Evolutionary conservation across 805 yeast genomes (phyloP).

Genomic region (Priceomyces haplophilus): DNA sequence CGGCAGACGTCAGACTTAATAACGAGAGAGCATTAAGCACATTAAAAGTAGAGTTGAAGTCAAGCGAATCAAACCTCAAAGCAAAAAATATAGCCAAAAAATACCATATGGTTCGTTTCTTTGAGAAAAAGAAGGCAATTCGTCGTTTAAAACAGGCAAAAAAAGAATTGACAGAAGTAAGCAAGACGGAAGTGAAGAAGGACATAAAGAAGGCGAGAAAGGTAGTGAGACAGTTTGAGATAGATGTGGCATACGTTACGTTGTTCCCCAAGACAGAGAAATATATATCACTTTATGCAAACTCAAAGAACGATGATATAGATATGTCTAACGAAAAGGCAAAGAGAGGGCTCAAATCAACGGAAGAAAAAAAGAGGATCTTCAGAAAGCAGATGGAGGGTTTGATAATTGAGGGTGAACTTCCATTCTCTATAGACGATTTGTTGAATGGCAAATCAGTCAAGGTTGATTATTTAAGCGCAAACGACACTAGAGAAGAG

Average conservation of each 20-base stretch:
- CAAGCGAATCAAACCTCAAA: conserved; percentile 42
- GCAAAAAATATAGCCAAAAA: conserved; percentile 58
- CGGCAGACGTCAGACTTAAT: conserved; percentile 62
- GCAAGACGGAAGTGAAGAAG: conserved; percentile 32
- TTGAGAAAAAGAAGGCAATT: conserved; percentile 82
- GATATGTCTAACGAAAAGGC: conserved; percentile 30
- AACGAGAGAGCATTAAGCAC: conserved; percentile 77
- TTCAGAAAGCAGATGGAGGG: conserved; percentile 49
- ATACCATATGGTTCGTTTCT: conserved; percentile 91
- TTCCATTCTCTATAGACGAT: conserved; percentile 53
- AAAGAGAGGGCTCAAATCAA: conserved; percentile 38
- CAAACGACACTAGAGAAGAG: conserved; percentile 21
- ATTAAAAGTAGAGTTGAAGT: conserved; percentile 53
- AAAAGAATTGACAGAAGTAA: conserved; percentile 34
- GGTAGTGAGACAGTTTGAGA: conserved; percentile 52
- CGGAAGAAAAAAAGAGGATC: conserved; percentile 43
- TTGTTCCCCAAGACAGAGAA: conserved; percentile 77
- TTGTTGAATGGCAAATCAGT: conserved; percentile 39
- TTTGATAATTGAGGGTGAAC: conserved; percentile 48
- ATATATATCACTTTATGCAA: conserved; percentile 75
- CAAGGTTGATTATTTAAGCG: conserved; percentile 17
- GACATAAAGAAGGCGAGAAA: conserved; percentile 46
- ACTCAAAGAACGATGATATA: conserved; percentile 24
- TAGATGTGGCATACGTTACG: conserved; percentile 71
- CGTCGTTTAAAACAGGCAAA: conserved; percentile 60